phyloP scores from a whole-genome alignment of 192 early-diverging fungal species.

The Backusella tuberculispora region DNA sequence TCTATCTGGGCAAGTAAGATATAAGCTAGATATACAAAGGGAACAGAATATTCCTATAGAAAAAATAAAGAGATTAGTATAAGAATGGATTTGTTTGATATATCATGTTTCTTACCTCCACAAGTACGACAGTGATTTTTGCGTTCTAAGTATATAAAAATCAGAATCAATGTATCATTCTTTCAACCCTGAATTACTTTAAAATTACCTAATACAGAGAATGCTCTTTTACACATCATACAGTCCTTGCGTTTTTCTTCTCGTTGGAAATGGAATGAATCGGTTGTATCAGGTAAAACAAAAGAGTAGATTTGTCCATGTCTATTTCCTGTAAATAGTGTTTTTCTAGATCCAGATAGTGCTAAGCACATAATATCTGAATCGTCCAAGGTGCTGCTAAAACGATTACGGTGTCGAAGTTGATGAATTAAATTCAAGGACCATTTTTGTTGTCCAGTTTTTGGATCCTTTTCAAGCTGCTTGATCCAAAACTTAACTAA shows the following conservation, averaged over 20 bases:
- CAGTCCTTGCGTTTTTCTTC: conserved; percentile 53
- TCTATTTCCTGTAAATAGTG: conserved; percentile 56
- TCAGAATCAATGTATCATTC: background rate
- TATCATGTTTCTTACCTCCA: conserved; percentile 41
- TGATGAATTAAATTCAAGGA: conserved; percentile 39
- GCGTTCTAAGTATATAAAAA: conserved; percentile 42
- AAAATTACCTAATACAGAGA: conserved; percentile 51
- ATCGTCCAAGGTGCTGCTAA: conserved; percentile 27
- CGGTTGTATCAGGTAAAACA: conserved; percentile 56
- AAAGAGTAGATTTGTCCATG: conserved; percentile 51
- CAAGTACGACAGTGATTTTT: conserved; percentile 57
- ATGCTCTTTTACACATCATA: conserved; percentile 53
- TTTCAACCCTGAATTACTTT: background rate
- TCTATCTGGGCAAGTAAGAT: conserved; percentile 25
- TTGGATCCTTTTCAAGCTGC: conserved; percentile 18
- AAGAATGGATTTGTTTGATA: background rate
- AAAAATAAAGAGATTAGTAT: background rate
- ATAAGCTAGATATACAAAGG: conserved; percentile 16
- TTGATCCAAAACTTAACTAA: conserved; percentile 50
- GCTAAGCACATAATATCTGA: conserved; percentile 48
- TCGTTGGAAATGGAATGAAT: conserved; percentile 52
- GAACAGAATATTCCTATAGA: conserved; percentile 27
- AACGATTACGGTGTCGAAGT: conserved; percentile 45
- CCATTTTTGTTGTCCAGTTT: conserved; percentile 41
- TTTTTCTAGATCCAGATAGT: conserved; percentile 44